Evolutionary conservation across 1,284 basidiomycete genomes (phyloP).

Genomic region (Papiliotrema laurentii): DNA sequence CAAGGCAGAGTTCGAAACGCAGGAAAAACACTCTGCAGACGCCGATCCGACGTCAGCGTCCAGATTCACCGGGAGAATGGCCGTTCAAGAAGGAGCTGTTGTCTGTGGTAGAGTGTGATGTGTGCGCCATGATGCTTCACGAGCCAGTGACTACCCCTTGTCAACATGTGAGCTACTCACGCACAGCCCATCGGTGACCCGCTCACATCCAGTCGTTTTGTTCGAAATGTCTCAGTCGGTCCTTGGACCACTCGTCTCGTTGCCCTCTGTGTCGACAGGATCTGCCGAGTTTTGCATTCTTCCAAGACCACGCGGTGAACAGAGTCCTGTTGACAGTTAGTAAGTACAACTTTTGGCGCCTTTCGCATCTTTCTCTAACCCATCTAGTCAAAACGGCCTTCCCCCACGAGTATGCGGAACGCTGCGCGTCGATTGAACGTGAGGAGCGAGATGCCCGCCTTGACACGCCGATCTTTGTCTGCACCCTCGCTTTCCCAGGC

Average conservation of each 20-base stretch:
- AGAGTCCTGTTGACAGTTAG: conserved; percentile 64
- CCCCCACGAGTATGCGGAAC: conserved; percentile 56
- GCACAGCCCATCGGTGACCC: conserved; percentile 3
- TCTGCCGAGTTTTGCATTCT: conserved; percentile 71
- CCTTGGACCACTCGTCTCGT: conserved; percentile 72
- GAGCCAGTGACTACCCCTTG: conserved; percentile 88
- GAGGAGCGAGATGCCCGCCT: conserved; percentile 73
- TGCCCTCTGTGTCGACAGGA: conserved; percentile 82
- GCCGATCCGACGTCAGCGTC: neutral
- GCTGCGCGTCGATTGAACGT: conserved; percentile 60
- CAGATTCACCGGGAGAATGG: conserved; percentile 6
- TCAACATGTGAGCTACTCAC: conserved; percentile 66
- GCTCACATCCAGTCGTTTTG: conserved; percentile 85
- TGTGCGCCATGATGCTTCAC: conserved; percentile 78
- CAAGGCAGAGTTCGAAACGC: neutral
- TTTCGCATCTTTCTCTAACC: conserved; percentile 3
- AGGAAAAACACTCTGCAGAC: neutral
- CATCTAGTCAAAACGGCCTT: conserved; percentile 61
- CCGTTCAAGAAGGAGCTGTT: conserved; percentile 66
- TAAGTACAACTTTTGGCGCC: conserved; percentile 47
- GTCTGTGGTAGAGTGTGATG: conserved; percentile 77
- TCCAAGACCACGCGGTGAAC: conserved; percentile 66
- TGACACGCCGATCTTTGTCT: conserved; percentile 86
- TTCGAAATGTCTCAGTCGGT: conserved; percentile 76
- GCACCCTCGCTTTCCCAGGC: conserved; percentile 81